Percentiles rank a stretch among this genome's conserved stretches.
phyloP scores from a whole-genome alignment of 345 rosid genomes.

The Erucastrum elatum region DNA sequence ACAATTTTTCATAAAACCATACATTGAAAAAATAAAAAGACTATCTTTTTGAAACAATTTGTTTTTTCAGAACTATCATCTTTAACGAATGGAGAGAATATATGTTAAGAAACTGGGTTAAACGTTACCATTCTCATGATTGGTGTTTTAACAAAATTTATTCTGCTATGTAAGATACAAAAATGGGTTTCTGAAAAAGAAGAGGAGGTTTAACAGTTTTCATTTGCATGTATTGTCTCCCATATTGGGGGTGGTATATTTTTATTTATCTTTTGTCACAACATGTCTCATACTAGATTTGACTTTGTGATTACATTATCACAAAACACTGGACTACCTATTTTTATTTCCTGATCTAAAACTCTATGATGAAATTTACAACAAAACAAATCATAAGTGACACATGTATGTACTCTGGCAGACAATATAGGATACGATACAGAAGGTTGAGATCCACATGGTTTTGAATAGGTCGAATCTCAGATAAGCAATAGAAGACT shows the following conservation, averaged over 20 bases:
- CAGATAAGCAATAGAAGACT: not conserved
- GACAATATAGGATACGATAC: not conserved
- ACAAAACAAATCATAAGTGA: not conserved
- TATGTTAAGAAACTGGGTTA: not conserved
- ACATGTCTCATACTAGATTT: not conserved
- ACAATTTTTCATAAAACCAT: no score
- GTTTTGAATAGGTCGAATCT: not conserved
- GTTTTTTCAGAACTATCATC: no score
- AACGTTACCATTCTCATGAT: not conserved
- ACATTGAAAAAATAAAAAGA: no score
- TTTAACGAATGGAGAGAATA: no score
- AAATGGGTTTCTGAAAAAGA: not conserved
- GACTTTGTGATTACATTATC: not conserved
- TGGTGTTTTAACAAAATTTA: not conserved
- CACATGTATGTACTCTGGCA: not conserved
- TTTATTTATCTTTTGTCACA: not conserved
- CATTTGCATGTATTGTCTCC: not conserved
- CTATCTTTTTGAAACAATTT: no score
- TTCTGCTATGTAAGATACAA: not conserved
- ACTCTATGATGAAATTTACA: not conserved
- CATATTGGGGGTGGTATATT: not conserved
- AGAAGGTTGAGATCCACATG: not conserved
- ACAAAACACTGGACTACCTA: not conserved
- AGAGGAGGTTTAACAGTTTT: not conserved
- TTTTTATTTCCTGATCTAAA: not conserved